Percentiles rank a stretch among this genome's conserved stretches.
Evolutionary conservation across 495 filamentous ascomycete genomes (phyloP).

Genomic region (Xylaria nigripes): DNA sequence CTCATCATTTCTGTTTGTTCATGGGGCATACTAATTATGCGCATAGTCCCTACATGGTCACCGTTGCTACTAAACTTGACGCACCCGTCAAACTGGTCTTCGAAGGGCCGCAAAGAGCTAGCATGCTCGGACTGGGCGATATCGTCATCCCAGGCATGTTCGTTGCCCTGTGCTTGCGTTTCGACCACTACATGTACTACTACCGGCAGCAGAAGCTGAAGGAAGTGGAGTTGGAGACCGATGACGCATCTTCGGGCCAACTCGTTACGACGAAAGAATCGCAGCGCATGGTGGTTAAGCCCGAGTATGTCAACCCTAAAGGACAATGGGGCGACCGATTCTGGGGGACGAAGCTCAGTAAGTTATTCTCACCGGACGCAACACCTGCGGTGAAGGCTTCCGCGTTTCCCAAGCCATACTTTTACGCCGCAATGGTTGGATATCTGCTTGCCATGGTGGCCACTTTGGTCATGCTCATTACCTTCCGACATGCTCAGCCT

Average conservation of each 20-base stretch:
- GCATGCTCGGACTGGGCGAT: conserved; percentile 90
- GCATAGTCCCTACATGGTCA: conserved; percentile 76
- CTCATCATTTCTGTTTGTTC: neutral
- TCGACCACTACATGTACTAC: conserved; percentile 82
- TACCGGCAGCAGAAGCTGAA: conserved; percentile 36
- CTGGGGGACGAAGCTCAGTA: conserved; percentile 52
- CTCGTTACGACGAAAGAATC: conserved; percentile 21
- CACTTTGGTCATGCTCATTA: conserved; percentile 69
- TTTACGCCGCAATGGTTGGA: conserved; percentile 67
- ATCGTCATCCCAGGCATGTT: conserved; percentile 92
- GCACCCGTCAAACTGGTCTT: conserved; percentile 92
- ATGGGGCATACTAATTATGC: conserved; percentile 11
- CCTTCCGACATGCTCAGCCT: conserved; percentile 76
- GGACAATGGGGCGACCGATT: conserved; percentile 78
- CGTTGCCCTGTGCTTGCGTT: conserved; percentile 78
- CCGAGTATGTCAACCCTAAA: conserved; percentile 49
- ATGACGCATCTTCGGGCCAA: conserved; percentile 31
- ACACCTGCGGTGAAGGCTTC: conserved; percentile 37
- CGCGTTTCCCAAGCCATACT: conserved; percentile 79
- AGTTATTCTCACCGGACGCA: conserved; percentile 27
- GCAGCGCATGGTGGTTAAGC: conserved; percentile 40
- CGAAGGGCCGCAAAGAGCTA: conserved; percentile 55
- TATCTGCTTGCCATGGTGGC: conserved; percentile 73
- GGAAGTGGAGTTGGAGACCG: conserved; percentile 27
- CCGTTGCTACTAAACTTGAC: conserved; percentile 83